Conservation (phyloP, 768 basidiomycete species). For the Lactarius hengduanensis region DNA sequence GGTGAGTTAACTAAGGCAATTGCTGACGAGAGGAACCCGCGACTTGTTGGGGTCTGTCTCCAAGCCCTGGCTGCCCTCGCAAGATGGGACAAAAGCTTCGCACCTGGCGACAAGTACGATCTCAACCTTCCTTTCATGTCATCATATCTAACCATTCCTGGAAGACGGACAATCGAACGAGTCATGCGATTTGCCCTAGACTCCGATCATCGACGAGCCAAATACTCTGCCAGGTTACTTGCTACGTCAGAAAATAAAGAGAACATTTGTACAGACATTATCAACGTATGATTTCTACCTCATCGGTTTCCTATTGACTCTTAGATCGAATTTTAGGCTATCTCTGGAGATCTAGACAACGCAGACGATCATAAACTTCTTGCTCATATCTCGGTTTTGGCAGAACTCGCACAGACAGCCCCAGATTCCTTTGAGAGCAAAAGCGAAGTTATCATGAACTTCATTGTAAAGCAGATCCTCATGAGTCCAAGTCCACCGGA, state of each 20-base stretch:
- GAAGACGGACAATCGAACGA: conserved; percentile 66
- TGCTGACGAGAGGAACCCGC: conserved; percentile 55
- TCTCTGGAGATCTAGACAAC: conserved; percentile 51
- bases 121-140: background rate
- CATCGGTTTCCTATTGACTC: background rate
- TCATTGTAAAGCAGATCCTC: conserved; percentile 68
- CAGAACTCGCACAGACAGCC: conserved; percentile 66
- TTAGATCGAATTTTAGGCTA: conserved; percentile 43
- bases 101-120: conserved; percentile 61
- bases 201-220: conserved; percentile 65
- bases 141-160: background rate
- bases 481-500: conserved; percentile 52
- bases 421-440: conserved; percentile 75
- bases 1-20: conserved; percentile 74
- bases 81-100: conserved; percentile 55
- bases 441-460: conserved; percentile 71
- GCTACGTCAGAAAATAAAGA: conserved; percentile 47
- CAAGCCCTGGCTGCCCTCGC: conserved; percentile 74
- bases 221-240: conserved; percentile 80
- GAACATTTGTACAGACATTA: conserved; percentile 50
- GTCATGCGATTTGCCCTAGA: conserved; percentile 58
- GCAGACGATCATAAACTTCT: conserved; percentile 53
- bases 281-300: conserved; percentile 54
- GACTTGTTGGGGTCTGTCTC: conserved; percentile 62
- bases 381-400: conserved; percentile 67